Conservation (phyloP, 129 eudicot species). For the Arctium minus region DNA sequence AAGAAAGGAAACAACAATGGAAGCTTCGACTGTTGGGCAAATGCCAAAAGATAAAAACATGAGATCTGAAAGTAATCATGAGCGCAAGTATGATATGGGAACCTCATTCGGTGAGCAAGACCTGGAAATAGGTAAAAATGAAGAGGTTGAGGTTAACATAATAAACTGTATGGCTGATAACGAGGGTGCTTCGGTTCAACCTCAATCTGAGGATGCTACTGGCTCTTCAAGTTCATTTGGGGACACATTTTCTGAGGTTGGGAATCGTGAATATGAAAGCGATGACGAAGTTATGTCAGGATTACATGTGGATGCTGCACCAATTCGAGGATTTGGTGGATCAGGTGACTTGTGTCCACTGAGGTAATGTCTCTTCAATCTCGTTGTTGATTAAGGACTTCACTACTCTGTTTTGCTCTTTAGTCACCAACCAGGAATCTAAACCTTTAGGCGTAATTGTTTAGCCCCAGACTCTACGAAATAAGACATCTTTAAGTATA, state of each 20-base stretch:
- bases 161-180: constrained; percentile 20
- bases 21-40: constrained; percentile 30
- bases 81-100: constrained; percentile 20
- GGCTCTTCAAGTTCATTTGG: constrained; percentile 82
- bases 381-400: not conserved
- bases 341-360: constrained; percentile 32
- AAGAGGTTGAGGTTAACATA: constrained; percentile 30
- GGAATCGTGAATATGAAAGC: constrained; percentile 30
- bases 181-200: constrained; percentile 21
- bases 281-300: constrained; percentile 58
- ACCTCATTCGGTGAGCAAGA: constrained; percentile 14
- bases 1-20: constrained; percentile 38
- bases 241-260: constrained; percentile 35
- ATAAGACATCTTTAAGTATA: not conserved
- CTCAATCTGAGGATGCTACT: constrained; percentile 40
- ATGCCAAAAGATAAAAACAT: constrained; percentile 33
- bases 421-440: not conserved
- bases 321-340: constrained; percentile 32
- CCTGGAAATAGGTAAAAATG: constrained; percentile 9
- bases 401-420: not conserved
- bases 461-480: not conserved
- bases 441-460: not conserved
- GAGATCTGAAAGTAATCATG: constrained; percentile 36
- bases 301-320: constrained; percentile 34
- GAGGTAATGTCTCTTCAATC: constrained; percentile 39